These are phyloP conservation scores for Aspergillus sp. DNA, from an alignment of 2,329 filamentous ascomycete genomes.

Conservation along the genomic window DNA sequence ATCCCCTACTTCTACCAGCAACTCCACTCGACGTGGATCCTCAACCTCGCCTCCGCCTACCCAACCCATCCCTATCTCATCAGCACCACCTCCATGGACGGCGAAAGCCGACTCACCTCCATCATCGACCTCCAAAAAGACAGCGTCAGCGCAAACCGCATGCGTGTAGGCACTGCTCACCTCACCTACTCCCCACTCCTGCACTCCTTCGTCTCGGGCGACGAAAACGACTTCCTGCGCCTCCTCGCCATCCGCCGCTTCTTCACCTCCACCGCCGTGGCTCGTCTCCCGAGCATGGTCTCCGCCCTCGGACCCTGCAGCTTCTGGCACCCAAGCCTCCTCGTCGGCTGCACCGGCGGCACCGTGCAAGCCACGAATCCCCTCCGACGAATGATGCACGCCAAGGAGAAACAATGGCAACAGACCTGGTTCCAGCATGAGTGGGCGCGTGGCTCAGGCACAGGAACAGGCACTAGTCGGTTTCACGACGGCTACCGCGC, in stretches of 20 bases:
- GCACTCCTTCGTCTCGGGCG: conserved; percentile 56
- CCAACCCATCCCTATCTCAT: conserved; percentile 57
- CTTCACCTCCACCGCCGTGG: conserved; percentile 52
- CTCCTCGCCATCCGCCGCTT: conserved; percentile 55
- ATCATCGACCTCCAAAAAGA: conserved; percentile 52
- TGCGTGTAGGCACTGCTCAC: conserved; percentile 51
- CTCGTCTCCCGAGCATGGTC: conserved; percentile 46
- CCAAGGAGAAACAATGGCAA: conserved; percentile 55
- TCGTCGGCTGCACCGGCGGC: conserved; percentile 57
- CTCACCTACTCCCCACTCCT: conserved; percentile 59
- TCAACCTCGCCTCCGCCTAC: conserved; percentile 51
- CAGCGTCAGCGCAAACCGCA: conserved; percentile 49
- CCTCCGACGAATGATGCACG: conserved; percentile 52
- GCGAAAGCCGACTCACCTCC: conserved; percentile 58
- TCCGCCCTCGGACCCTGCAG: conserved; percentile 39
- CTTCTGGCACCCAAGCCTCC: conserved; percentile 54
- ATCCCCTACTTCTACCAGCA: conserved; percentile 41
- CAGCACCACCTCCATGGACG: conserved; percentile 56
- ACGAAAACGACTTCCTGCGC: conserved; percentile 57
- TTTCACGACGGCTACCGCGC: conserved; percentile 50
- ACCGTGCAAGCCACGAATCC: conserved; percentile 56
- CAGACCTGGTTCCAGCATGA: conserved; percentile 62
- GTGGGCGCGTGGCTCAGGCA: conserved; percentile 45
- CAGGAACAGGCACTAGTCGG: conserved; percentile 41
- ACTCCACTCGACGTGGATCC: conserved; percentile 42